Conservation (phyloP, 371 early-diverging fungal species). For the Phascolomyces articulosus region DNA sequence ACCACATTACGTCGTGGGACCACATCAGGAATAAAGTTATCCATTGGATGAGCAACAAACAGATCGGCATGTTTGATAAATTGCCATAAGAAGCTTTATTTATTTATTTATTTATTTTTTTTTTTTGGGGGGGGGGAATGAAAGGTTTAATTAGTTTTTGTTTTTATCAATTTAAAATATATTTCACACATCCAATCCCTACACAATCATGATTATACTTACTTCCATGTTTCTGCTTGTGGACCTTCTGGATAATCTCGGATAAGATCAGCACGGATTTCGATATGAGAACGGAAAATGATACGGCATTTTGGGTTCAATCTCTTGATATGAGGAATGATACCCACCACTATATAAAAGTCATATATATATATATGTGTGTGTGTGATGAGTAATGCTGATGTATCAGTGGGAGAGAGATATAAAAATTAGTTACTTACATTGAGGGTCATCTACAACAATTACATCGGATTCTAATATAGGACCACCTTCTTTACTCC, state of each 20-base stretch:
- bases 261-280: constrained; percentile 77
- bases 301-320: constrained; percentile 72
- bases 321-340: constrained; percentile 76
- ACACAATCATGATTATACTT: constrained; percentile 18
- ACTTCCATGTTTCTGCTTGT: constrained; percentile 70
- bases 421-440: too few relatives aligned
- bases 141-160: background rate
- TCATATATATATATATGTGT: constrained; percentile 6
- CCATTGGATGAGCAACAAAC: constrained; percentile 82
- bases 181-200: background rate
- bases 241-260: constrained; percentile 53
- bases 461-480: constrained; percentile 74
- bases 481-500: constrained; percentile 71
- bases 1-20: constrained; percentile 69
- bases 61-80: constrained; percentile 75
- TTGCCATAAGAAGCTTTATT: constrained; percentile 67
- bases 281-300: constrained; percentile 88
- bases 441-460: constrained; percentile 89
- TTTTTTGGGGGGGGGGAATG: too few relatives aligned
- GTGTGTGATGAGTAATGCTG: background rate
- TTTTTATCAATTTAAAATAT: background rate
- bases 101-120: too few relatives aligned
- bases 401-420: too few relatives aligned
- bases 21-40: constrained; percentile 70
- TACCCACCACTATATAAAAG: constrained; percentile 58